Percentiles rank a stretch among this genome's conserved stretches.
phyloP scores from a whole-genome alignment of 441 rosid genomes.

The Syzygium malaccense region DNA sequence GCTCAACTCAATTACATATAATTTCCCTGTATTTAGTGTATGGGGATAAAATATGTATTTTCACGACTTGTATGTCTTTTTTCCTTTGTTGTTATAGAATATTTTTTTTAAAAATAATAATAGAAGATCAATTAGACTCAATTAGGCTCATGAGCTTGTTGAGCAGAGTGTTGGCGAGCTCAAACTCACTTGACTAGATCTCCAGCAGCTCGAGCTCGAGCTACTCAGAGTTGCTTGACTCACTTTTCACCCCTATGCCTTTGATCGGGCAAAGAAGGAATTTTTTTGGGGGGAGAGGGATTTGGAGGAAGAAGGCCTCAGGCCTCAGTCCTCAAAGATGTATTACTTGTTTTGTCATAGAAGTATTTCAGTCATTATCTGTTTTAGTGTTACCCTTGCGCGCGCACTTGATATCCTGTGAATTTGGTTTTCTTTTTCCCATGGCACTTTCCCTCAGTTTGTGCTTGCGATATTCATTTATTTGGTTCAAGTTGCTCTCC shows the following conservation, averaged over 20 bases:
- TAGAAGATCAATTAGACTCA: neutral
- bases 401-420: neutral
- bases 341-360: neutral
- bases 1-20: neutral
- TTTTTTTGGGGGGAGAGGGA: neutral
- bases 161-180: neutral
- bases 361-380: neutral
- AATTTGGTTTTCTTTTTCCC: neutral
- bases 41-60: neutral
- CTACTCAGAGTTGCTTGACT: neutral
- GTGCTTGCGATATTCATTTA: neutral
- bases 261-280: neutral
- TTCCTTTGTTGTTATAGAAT: neutral
- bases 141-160: neutral
- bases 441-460: neutral
- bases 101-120: neutral
- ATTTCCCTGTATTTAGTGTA: neutral
- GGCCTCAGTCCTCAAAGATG: neutral
- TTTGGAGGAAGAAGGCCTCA: neutral
- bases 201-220: neutral
- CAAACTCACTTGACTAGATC: neutral
- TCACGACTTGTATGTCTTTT: neutral
- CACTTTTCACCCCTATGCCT: neutral
- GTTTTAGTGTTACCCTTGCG: neutral
- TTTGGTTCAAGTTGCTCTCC: neutral